Conservation (phyloP, 108 stramenopile species). For the Cyclotella kingstonii region DNA sequence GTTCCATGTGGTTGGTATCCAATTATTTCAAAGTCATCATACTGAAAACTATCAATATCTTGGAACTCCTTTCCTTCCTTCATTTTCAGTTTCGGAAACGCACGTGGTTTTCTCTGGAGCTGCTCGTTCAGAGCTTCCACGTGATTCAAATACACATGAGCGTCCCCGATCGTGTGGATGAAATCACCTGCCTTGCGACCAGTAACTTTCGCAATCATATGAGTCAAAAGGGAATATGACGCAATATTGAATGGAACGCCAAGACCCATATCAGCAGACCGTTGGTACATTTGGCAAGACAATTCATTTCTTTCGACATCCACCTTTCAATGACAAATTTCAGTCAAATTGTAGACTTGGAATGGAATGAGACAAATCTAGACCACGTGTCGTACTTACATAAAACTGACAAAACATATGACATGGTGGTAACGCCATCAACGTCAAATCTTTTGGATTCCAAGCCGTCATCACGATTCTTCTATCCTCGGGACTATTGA, state of each 20-base stretch:
- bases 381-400: too few relatives aligned
- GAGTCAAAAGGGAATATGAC: constrained; percentile 92
- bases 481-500: constrained; percentile 94
- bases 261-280: constrained; percentile 99
- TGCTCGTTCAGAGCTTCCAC: constrained; percentile 97
- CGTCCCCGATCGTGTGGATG: constrained; percentile 97
- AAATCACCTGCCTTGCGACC: constrained; percentile 97
- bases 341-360: too few relatives aligned
- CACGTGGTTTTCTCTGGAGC: constrained; percentile 83
- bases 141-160: constrained; percentile 99
- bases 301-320: constrained; percentile 92
- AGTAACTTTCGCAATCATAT: constrained; percentile 92
- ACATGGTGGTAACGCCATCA: constrained; percentile 99
- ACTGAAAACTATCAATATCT: constrained; percentile 94
- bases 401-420: constrained; percentile 99
- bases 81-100: constrained; percentile 94
- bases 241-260: constrained; percentile 99
- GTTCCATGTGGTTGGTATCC: constrained; percentile 93
- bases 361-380: too few relatives aligned
- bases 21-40: constrained; percentile 90
- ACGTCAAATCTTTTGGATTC: constrained; percentile 94
- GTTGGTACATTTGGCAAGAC: constrained; percentile 99
- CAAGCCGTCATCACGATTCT: constrained; percentile 96
- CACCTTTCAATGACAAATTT: too few relatives aligned
- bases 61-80: constrained; percentile 72